Percentiles rank a stretch among this genome's conserved stretches.
Evolutionary conservation across 495 filamentous ascomycete species (phyloP).

Genomic region (Trichoderma parareesei): DNA sequence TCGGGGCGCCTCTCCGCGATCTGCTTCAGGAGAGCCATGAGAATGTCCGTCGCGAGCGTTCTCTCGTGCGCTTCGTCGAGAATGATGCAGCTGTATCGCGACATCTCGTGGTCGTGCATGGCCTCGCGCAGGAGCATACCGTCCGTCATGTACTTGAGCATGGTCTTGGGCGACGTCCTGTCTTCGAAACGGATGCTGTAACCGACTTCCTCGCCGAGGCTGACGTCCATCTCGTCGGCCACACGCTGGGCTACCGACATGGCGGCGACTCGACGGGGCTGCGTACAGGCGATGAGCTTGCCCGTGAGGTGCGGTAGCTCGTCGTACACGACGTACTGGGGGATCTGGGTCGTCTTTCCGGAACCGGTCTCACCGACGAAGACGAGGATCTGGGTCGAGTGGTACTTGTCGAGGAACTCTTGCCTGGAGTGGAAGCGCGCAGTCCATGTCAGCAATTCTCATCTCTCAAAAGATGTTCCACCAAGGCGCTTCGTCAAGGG

Average conservation of each 20-base stretch:
- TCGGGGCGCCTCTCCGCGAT: slow-evolving; percentile 71
- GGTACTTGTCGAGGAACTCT: slow-evolving; percentile 89
- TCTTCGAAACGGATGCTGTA: slow-evolving; percentile 99
- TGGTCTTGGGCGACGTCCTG: slow-evolving; percentile 79
- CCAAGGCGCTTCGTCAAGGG: neutral
- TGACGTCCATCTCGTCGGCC: slow-evolving; percentile 91
- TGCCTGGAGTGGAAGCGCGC: slow-evolving; percentile 44
- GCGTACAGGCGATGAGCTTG: slow-evolving; percentile 94
- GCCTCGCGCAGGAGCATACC: slow-evolving; percentile 97
- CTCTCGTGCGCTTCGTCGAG: slow-evolving; percentile 97
- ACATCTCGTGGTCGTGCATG: slow-evolving; percentile 90
- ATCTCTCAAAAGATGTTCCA: neutral
- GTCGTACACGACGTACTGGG: slow-evolving; percentile 95
- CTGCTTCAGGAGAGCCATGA: slow-evolving; percentile 92
- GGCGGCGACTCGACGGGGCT: slow-evolving; percentile 94
- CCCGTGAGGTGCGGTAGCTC: slow-evolving; percentile 76
- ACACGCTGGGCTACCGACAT: slow-evolving; percentile 99
- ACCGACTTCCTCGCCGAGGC: slow-evolving; percentile 89
- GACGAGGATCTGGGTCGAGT: slow-evolving; percentile 88
- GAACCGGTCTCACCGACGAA: slow-evolving; percentile 99
- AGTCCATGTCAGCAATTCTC: neutral
- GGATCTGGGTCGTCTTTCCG: slow-evolving; percentile 98
- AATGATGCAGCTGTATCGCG: slow-evolving; percentile 94
- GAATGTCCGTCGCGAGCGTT: slow-evolving; percentile 87
- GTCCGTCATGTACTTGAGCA: slow-evolving; percentile 99